Evolutionary conservation across 768 basidiomycete genomes (phyloP).

Genomic region (Mycena capillaripes): DNA sequence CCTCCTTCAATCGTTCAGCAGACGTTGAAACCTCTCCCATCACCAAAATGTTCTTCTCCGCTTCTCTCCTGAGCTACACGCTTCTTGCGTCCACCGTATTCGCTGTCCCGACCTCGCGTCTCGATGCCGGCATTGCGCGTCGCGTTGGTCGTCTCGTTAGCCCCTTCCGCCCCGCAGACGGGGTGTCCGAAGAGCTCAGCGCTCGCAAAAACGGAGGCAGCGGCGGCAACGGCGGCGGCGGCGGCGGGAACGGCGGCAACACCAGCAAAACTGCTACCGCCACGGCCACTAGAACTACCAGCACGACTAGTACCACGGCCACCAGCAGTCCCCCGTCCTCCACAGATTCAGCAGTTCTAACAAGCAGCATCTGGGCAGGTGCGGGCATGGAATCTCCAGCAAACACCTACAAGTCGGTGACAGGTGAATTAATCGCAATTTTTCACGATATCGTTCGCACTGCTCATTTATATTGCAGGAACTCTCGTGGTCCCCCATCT

Average conservation of each 20-base stretch:
- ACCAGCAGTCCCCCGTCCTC: not conserved
- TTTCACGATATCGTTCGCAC: not conserved
- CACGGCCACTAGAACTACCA: too few species aligned
- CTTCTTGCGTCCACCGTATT: slow-evolving; percentile 9
- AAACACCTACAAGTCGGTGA: slow-evolving; percentile 10
- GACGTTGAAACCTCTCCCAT: slow-evolving; percentile 9
- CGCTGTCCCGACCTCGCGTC: not conserved
- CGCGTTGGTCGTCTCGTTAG: slow-evolving; percentile 2
- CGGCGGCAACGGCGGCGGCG: not conserved
- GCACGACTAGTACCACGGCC: not conserved
- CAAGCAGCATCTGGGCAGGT: slow-evolving; percentile 9
- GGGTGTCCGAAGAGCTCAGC: slow-evolving; percentile 3
- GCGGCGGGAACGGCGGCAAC: not conserved
- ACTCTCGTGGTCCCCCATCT: slow-evolving; percentile 14
- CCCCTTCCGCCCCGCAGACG: slow-evolving; percentile 17
- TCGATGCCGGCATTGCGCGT: slow-evolving; percentile 2
- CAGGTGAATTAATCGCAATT: slow-evolving; percentile 5
- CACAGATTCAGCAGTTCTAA: not conserved
- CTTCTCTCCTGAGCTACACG: slow-evolving; percentile 12
- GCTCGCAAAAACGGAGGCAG: slow-evolving; percentile 3
- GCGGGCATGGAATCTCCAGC: slow-evolving; percentile 14
- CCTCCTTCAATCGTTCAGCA: slow-evolving; percentile 10
- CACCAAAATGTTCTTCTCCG: slow-evolving; percentile 10
- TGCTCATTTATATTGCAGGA: slow-evolving; percentile 1
- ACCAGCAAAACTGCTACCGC: not conserved